Conservation (phyloP, 2,329 filamentous ascomycete genomes). For the Microsporum ferrugineum region DNA sequence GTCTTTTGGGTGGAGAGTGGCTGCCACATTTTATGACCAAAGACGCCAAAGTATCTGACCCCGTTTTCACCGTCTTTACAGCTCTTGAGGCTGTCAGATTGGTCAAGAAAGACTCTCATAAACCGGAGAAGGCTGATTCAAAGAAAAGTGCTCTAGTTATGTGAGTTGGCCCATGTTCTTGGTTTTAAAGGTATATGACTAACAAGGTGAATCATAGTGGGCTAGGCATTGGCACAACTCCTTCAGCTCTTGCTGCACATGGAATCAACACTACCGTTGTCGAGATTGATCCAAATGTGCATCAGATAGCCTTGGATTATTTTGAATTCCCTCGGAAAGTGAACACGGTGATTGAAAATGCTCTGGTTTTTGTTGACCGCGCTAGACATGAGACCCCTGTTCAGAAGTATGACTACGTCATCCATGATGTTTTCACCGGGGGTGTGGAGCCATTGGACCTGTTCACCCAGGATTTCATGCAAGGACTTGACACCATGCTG, state of each 20-base stretch:
- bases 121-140: constrained; percentile 39
- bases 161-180: constrained; percentile 39
- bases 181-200: neutral
- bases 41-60: constrained; percentile 56
- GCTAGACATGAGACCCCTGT: constrained; percentile 39
- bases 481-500: constrained; percentile 57
- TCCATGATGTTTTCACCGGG: constrained; percentile 96
- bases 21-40: constrained; percentile 42
- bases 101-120: constrained; percentile 45
- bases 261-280: constrained; percentile 88
- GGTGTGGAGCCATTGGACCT: constrained; percentile 81
- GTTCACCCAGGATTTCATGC: constrained; percentile 77
- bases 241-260: constrained; percentile 72
- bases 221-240: constrained; percentile 83
- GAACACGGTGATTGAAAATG: constrained; percentile 69
- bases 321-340: constrained; percentile 71
- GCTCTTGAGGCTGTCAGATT: constrained; percentile 88
- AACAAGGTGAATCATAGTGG: constrained; percentile 44
- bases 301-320: constrained; percentile 70
- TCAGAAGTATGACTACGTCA: constrained; percentile 69
- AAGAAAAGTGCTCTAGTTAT: constrained; percentile 74
- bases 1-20: constrained; percentile 88
- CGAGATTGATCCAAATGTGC: constrained; percentile 83
- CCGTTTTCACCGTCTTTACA: constrained; percentile 90
- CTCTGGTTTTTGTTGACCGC: constrained; percentile 53